Percentiles rank a stretch among this genome's conserved stretches.
These are phyloP conservation scores for Phytophthora hybrid DNA, from an alignment of 352 stramenopile genomes.

Conservation along the genomic window DNA sequence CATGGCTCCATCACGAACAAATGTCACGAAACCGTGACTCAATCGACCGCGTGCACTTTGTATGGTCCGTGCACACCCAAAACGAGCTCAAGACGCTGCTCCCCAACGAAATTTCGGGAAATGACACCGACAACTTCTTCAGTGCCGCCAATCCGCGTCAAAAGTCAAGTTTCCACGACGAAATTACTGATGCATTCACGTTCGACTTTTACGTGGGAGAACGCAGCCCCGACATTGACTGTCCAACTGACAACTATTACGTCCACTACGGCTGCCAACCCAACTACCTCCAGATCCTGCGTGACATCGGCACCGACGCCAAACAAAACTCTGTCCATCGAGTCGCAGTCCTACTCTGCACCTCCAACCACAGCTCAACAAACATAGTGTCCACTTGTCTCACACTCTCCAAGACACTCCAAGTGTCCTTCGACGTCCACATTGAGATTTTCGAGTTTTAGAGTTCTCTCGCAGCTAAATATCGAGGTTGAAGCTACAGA, in stretches of 20 bases:
- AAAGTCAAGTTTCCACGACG: background rate
- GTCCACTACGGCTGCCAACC: constrained; percentile 30
- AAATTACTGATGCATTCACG: background rate
- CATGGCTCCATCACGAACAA: background rate
- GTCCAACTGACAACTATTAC: background rate
- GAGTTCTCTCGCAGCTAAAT: background rate
- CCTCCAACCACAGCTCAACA: background rate
- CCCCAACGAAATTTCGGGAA: background rate
- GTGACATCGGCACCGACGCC: constrained; percentile 20
- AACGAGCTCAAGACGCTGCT: background rate
- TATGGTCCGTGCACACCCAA: background rate
- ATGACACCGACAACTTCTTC: background rate
- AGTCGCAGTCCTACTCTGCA: constrained; percentile 33
- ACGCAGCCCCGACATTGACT: background rate
- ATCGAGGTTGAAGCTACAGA: background rate
- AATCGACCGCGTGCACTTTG: background rate
- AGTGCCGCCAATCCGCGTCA: background rate
- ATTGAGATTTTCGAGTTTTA: background rate
- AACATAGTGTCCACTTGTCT: background rate
- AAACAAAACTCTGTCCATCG: constrained; percentile 5
- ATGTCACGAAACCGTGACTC: background rate
- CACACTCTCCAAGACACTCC: background rate
- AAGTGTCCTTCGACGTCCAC: constrained; percentile 21
- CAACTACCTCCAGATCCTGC: constrained; percentile 24
- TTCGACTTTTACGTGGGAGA: background rate